Evolutionary conservation across 139 green algal genomes (phyloP).

Genomic region (Chlorella sp.): DNA sequence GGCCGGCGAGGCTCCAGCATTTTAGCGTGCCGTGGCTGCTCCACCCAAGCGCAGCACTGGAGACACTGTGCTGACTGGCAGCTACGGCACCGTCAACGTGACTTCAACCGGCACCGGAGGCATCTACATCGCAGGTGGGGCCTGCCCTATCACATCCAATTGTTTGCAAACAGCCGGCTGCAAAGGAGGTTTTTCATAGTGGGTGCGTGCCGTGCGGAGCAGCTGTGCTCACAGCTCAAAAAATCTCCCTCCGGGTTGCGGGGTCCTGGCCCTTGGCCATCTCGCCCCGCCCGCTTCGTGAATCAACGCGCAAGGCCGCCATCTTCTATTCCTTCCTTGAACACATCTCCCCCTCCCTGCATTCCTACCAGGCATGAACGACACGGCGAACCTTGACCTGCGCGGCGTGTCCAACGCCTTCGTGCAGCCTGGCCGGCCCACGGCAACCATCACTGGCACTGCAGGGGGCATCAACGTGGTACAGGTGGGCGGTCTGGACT

Average conservation of each 20-base stretch:
- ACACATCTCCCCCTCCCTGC: no score
- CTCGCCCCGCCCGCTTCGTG: neutral
- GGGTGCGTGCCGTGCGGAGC: no score
- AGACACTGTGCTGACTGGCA: constrained; percentile 14
- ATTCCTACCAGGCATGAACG: constrained; percentile 9
- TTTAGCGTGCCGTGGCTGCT: neutral
- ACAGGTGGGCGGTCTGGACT: neutral
- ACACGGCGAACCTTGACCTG: neutral
- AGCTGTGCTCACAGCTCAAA: neutral
- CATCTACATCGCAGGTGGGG: constrained; percentile 8
- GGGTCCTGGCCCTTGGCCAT: neutral
- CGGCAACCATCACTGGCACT: constrained; percentile 22
- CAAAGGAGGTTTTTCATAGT: no score
- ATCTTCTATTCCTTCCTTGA: no score
- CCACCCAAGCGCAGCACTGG: constrained; percentile 7
- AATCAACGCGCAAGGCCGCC: no score
- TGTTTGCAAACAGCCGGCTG: no score
- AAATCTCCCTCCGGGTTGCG: no score
- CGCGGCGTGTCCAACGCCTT: constrained; percentile 15
- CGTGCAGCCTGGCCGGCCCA: neutral
- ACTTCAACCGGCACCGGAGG: constrained; percentile 6
- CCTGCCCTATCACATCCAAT: neutral
- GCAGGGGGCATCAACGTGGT: constrained; percentile 22
- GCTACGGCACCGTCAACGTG: constrained; percentile 21
- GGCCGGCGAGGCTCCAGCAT: no score